Evolutionary conservation across 208 protist genomes (phyloP).

Genomic region (Porcisia deanei): DNA sequence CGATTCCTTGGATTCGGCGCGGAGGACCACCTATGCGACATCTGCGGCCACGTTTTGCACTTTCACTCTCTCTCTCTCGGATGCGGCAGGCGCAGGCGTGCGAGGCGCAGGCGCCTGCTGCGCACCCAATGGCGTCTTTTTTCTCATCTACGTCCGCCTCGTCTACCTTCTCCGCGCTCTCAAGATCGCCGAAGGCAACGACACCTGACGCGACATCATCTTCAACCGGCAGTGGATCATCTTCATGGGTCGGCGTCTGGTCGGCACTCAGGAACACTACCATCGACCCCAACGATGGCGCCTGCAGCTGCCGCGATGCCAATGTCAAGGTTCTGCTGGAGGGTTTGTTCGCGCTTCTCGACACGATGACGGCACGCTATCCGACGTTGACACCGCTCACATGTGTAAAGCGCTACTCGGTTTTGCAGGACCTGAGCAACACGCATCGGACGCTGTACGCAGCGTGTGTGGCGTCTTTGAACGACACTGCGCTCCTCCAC

Average conservation of each 20-base stretch:
- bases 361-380: constrained; percentile 35
- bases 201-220: neutral
- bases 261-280: constrained; percentile 13
- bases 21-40: constrained; percentile 41
- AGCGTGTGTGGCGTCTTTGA: constrained; percentile 24
- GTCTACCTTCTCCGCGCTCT: neutral
- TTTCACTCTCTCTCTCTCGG: constrained; percentile 38
- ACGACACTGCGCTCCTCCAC: constrained; percentile 22
- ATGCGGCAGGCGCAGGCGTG: constrained; percentile 25
- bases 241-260: constrained; percentile 20
- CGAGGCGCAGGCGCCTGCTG: constrained; percentile 20
- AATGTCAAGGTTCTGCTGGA: constrained; percentile 39
- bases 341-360: constrained; percentile 39
- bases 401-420: constrained; percentile 25
- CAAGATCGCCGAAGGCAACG: neutral
- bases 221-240: neutral
- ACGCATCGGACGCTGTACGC: constrained; percentile 38
- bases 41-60: constrained; percentile 43
- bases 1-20: constrained; percentile 46
- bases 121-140: constrained; percentile 5
- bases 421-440: constrained; percentile 27
- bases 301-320: constrained; percentile 19
- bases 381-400: constrained; percentile 30
- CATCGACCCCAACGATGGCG: constrained; percentile 11
- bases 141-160: neutral